Evolutionary conservation across 2,329 filamentous ascomycete species (phyloP).

Genomic region (Penicillium concentricum): DNA sequence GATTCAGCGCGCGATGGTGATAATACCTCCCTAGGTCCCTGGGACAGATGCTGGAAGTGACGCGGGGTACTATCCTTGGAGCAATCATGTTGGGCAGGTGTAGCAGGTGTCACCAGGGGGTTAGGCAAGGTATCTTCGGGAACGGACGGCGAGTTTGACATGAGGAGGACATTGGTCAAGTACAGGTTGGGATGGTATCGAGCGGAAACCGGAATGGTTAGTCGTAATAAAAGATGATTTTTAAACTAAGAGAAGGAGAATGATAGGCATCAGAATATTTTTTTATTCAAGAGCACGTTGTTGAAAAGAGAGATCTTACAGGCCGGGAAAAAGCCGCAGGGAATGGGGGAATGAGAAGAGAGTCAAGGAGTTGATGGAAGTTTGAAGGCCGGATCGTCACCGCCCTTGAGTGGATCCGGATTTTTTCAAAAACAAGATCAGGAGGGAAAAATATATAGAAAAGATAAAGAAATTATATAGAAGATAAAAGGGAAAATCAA

Average conservation of each 20-base stretch:
- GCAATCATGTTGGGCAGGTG: slow-evolving; percentile 41
- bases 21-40: slow-evolving; percentile 29
- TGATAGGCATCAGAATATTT: slow-evolving; percentile 9
- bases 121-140: slow-evolving; percentile 41
- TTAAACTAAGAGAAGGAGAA: background rate
- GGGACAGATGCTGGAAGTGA: slow-evolving; percentile 32
- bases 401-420: slow-evolving; percentile 4
- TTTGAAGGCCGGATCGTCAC: background rate
- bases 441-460: background rate
- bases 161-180: slow-evolving; percentile 52
- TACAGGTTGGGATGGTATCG: slow-evolving; percentile 26
- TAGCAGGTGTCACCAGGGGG: slow-evolving; percentile 48
- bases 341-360: slow-evolving; percentile 7
- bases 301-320: slow-evolving; percentile 30
- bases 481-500: slow-evolving; percentile 12
- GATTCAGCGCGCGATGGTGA: slow-evolving; percentile 38
- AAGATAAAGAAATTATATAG: background rate
- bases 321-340: slow-evolving; percentile 23
- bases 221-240: background rate
- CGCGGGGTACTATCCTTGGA: slow-evolving; percentile 33
- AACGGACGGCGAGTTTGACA: slow-evolving; percentile 50
- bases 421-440: background rate
- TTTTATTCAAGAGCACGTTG: slow-evolving; percentile 28
- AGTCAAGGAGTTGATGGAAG: background rate
- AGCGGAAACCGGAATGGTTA: slow-evolving; percentile 14